Evolutionary conservation across 768 basidiomycete species (phyloP).

Genomic region (Trametes gibbosa): DNA sequence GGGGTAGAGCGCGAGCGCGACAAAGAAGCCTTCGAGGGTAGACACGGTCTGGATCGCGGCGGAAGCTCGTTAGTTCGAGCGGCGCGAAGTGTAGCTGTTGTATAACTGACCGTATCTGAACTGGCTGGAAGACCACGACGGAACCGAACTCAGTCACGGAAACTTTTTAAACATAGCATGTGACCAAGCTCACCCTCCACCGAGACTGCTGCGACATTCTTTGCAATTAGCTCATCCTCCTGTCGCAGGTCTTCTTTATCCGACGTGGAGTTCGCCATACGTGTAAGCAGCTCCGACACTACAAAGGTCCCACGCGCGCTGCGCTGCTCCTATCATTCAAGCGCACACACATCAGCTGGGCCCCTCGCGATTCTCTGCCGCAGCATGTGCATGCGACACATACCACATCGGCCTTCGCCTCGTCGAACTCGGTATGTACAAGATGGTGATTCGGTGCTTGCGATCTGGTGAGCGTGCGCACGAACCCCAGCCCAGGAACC

Average conservation of each 20-base stretch:
- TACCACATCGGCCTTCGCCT: background rate
- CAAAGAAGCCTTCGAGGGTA: background rate
- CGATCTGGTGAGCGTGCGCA: background rate
- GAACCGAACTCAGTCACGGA: background rate
- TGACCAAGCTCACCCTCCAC: background rate
- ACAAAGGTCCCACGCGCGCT: background rate
- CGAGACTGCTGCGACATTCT: background rate
- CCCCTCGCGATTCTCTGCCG: background rate
- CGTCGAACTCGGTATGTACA: background rate
- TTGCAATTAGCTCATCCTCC: background rate
- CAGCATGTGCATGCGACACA: no score
- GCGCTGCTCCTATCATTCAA: no score
- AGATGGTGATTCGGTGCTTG: background rate
- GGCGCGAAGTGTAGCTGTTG: background rate
- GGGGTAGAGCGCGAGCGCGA: conserved; percentile 5
- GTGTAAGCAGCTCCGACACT: background rate
- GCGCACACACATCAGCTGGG: no score
- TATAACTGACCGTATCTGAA: background rate
- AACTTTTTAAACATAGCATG: no score
- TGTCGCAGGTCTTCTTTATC: background rate
- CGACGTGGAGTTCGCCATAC: background rate
- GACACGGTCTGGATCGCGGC: background rate
- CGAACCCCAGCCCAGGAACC: conserved; percentile 3
- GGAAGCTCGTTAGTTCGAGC: background rate
- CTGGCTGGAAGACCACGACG: background rate